Conservation (phyloP, 305 asterid genomes). For the Fraxinus ornus region DNA sequence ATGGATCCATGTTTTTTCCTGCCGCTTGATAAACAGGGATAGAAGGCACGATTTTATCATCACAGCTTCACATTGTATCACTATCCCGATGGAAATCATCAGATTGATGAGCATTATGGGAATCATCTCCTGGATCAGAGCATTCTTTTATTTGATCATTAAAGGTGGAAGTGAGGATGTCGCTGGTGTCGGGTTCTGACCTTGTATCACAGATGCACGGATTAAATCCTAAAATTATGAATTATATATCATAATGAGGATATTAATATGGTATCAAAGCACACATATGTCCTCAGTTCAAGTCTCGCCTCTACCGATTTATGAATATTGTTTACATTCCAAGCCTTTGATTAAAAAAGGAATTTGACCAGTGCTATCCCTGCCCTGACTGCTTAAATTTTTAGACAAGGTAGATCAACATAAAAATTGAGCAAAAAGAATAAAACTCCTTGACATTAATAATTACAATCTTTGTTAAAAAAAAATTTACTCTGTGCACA, state of each 20-base stretch:
- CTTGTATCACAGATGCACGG: slow-evolving; percentile 81
- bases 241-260: slow-evolving; percentile 18
- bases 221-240: slow-evolving; percentile 68
- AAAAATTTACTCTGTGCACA: no score
- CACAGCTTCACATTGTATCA: slow-evolving; percentile 23
- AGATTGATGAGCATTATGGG: slow-evolving; percentile 24
- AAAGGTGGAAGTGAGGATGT: slow-evolving; percentile 55
- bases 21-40: slow-evolving; percentile 26
- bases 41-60: slow-evolving; percentile 12
- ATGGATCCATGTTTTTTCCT: slow-evolving; percentile 19
- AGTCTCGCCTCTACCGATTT: background rate
- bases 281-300: background rate
- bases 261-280: background rate
- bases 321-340: background rate
- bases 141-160: slow-evolving; percentile 34
- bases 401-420: background rate
- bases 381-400: background rate
- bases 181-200: slow-evolving; percentile 49
- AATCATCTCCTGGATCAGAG: slow-evolving; percentile 23
- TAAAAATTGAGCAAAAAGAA: background rate
- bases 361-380: background rate
- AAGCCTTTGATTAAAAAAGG: background rate
- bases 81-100: slow-evolving; percentile 11
- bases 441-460: no score
- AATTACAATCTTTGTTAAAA: no score